These are phyloP conservation scores for Blastobotrys robertii DNA, from an alignment of 805 yeast species.

Conservation along the genomic window DNA sequence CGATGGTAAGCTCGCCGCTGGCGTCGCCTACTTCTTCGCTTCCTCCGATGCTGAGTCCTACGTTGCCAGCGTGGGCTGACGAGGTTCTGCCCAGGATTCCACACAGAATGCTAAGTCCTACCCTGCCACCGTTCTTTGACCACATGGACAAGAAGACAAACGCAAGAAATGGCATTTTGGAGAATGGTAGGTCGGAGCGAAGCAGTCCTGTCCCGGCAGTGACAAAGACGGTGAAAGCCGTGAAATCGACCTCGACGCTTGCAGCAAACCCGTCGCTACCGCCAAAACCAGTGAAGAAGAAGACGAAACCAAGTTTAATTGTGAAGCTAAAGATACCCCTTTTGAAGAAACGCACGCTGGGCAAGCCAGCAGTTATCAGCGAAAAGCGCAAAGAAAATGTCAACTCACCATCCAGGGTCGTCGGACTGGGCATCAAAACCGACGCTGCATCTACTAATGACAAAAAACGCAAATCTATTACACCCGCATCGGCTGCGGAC, in stretches of 20 bases:
- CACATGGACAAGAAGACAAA: conserved; percentile 1
- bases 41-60: conserved; percentile 31
- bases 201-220: conserved; percentile 3
- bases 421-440: conserved; percentile 1
- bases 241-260: conserved; percentile 4
- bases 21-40: conserved; percentile 10
- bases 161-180: neutral
- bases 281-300: conserved; percentile 1
- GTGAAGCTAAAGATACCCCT: too few relatives aligned
- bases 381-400: neutral
- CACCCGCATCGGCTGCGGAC: too few relatives aligned
- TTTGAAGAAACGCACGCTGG: too few relatives aligned
- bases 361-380: neutral
- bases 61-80: conserved; percentile 27
- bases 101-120: conserved; percentile 30
- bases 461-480: too few relatives aligned
- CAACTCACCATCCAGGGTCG: conserved; percentile 1
- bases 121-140: conserved; percentile 29
- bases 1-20: neutral
- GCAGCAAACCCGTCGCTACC: conserved; percentile 1
- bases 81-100: conserved; percentile 12
- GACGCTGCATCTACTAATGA: neutral
- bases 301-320: neutral
- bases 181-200: neutral
- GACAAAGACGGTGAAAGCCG: conserved; percentile 2